These are phyloP conservation scores for Cryphonectria japonica DNA, from an alignment of 2,329 filamentous ascomycete genomes.

Conservation along the genomic window DNA sequence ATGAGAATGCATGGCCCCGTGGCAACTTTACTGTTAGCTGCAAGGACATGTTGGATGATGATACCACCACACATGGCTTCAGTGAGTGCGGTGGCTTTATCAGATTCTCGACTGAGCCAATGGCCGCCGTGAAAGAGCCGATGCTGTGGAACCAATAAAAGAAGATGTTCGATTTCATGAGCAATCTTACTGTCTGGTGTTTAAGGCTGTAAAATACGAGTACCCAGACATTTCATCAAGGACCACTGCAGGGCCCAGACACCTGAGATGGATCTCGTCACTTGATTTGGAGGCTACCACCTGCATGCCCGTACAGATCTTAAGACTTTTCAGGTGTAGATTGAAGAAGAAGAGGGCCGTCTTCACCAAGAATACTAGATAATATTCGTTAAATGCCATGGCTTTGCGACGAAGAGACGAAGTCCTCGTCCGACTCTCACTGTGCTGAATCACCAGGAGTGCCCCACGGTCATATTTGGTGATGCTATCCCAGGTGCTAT, in stretches of 20 bases:
- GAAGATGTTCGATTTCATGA: not conserved
- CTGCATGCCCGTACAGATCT: not conserved
- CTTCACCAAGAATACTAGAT: not conserved
- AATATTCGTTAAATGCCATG: not conserved
- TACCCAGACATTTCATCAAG: not conserved
- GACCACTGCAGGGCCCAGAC: not conserved
- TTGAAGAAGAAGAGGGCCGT: not conserved
- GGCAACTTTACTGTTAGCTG: too few relatives aligned
- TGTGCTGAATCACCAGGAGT: not conserved
- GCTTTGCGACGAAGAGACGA: not conserved
- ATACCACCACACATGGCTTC: too few relatives aligned
- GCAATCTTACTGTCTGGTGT: not conserved
- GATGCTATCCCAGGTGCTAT: not conserved
- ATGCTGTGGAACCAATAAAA: conserved; percentile 29
- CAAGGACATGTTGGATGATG: too few relatives aligned
- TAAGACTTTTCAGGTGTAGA: not conserved
- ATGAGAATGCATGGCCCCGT: not conserved
- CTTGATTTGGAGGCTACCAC: not conserved
- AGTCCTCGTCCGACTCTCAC: not conserved
- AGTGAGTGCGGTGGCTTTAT: too few relatives aligned
- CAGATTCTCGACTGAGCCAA: not conserved
- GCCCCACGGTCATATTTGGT: not conserved
- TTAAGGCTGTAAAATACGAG: not conserved
- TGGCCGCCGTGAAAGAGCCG: conserved; percentile 27
- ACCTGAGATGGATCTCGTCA: not conserved